phyloP scores from a whole-genome alignment of 495 filamentous ascomycete species.

The Pyronema omphalodes region DNA sequence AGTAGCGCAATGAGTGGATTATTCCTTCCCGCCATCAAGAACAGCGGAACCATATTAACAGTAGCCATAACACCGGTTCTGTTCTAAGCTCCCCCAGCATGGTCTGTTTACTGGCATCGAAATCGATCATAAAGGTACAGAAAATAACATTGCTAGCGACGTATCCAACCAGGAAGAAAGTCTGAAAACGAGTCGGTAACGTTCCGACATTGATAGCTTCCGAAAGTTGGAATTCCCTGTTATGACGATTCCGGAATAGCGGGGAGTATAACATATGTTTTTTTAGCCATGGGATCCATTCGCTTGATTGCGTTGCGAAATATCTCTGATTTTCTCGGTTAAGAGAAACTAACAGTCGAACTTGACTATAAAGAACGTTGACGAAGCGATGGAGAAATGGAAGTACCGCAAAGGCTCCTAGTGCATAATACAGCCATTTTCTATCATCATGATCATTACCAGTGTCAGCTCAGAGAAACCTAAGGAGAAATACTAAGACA shows the following conservation, averaged over 20 bases:
- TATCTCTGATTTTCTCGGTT: conserved; percentile 45
- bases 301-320: conserved; percentile 28
- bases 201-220: conserved; percentile 76
- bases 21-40: conserved; percentile 79
- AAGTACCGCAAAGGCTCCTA: conserved; percentile 32
- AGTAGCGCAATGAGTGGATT: conserved; percentile 74
- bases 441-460: too few relatives aligned
- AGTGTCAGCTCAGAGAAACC: neutral
- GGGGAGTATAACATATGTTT: conserved; percentile 69
- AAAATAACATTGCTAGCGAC: conserved; percentile 61
- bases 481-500: too few relatives aligned
- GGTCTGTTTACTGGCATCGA: conserved; percentile 29
- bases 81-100: conserved; percentile 51
- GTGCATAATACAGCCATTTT: conserved; percentile 25
- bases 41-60: conserved; percentile 80
- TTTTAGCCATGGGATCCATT: conserved; percentile 51
- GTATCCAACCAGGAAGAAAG: conserved; percentile 53
- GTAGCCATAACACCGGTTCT: conserved; percentile 66
- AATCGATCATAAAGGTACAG: conserved; percentile 55
- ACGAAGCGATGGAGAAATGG: conserved; percentile 39
- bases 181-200: conserved; percentile 69
- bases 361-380: conserved; percentile 43
- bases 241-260: conserved; percentile 65
- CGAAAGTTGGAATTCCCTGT: conserved; percentile 72
- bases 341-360: conserved; percentile 55